Base-by-base conservation (phyloP, 768 basidiomycete species). In the Trametes cinnabarina region DNA sequence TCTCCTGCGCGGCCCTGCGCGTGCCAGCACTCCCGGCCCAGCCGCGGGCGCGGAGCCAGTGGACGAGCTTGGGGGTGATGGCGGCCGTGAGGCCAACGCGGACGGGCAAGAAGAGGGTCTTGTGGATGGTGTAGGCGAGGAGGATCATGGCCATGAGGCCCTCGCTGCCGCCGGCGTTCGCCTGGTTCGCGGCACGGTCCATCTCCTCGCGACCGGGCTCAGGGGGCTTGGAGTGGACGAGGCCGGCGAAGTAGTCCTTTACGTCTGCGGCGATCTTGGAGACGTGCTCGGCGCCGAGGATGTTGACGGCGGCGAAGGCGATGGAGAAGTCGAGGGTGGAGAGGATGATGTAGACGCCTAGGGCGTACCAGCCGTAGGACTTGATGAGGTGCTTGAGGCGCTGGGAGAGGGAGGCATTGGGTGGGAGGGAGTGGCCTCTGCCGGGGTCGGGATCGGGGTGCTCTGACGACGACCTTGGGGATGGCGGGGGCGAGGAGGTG, bases 41-140 rank as follows among this genome's bases (percentile, higher is more conserved):
- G 1, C 94, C 94, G 60, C 86, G 75, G 34, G 72, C 74, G n/a
- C 83, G 77, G 51, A 98, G 74, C 91, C 92, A 96, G 19, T 80
- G 79, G 4, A 97, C 94, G n/a, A 98, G 71, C 62, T 80, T 80
- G 0, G 94, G 94, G 0, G 94, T 96, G 50, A 91, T 74, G 1
- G 85, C 86, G 1, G 91, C 93, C 0, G 96, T 98, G 61, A 95
- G 73, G 0, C 94, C 97, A 0, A 97, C 83, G 39, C 97, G 79
- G 22, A 99, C 72, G 9, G 97, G 97, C 20, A 98, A 70, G 68
- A 98, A 90, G 1, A 93, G 68, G 0, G 92, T 96, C 76, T 99
- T 99, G 82, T 99, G 97, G 51, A 99, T 84, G 19, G 90, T 88
- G 73, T 95, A 99, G 3, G 97, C 96, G 65, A 98, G 77, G 0